phyloP scores from a whole-genome alignment of 139 green algal genomes.

The Gonium pectorale region DNA sequence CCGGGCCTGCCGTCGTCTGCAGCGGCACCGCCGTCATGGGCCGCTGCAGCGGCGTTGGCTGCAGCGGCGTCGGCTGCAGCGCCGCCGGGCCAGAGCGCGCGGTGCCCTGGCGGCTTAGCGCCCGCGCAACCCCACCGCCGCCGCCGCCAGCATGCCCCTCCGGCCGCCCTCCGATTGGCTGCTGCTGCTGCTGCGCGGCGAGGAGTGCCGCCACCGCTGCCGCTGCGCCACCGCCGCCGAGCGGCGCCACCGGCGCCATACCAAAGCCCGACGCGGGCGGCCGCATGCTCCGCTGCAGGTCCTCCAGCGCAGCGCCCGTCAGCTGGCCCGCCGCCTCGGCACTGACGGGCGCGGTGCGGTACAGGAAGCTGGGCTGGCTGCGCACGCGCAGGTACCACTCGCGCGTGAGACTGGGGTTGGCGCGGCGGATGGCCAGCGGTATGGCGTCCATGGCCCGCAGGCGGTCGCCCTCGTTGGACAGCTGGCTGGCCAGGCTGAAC shows the following conservation, averaged over 20 bases:
- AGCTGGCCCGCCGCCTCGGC: constrained; percentile 15
- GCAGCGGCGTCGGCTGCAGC: no score
- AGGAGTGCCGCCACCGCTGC: background rate
- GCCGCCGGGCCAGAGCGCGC: no score
- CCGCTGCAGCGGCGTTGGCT: no score
- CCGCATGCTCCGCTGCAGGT: constrained; percentile 29
- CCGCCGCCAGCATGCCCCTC: no score
- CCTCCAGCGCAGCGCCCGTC: background rate
- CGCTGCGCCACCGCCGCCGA: background rate
- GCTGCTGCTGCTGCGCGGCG: background rate
- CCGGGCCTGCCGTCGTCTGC: no score
- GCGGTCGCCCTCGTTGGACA: constrained; percentile 49
- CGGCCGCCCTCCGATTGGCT: no score
- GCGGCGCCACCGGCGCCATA: background rate
- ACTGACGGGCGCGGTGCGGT: constrained; percentile 46
- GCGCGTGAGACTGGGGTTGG: constrained; percentile 59
- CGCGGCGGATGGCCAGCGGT: constrained; percentile 51
- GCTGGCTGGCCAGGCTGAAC: constrained; percentile 35
- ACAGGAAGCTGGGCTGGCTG: constrained; percentile 51
- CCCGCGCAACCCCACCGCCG: no score
- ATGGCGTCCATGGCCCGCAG: constrained; percentile 56
- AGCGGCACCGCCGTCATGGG: no score
- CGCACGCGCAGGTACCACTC: constrained; percentile 63
- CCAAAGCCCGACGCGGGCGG: background rate
- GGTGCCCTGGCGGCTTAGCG: no score